phyloP scores from a whole-genome alignment of 306 rosid species.

The Corylus avellana region DNA sequence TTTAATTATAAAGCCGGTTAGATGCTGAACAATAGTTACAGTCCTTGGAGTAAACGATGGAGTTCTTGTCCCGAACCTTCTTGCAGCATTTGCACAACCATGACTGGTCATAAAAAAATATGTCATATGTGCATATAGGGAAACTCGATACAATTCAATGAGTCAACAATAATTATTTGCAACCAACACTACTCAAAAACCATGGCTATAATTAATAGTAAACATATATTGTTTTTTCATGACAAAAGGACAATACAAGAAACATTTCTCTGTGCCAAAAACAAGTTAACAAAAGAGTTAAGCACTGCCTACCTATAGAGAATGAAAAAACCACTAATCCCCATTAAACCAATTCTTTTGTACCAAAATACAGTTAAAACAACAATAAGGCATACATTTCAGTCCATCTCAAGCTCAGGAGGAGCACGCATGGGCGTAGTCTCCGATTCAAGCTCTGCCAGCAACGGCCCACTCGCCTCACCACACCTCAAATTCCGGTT shows the following conservation, averaged over 20 bases:
- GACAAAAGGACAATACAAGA: constrained; percentile 21
- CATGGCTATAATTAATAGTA: constrained; percentile 24
- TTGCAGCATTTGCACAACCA: background rate
- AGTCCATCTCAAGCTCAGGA: constrained; percentile 60
- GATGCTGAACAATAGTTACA: background rate
- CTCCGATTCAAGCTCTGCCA: constrained; percentile 46
- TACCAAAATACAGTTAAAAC: constrained; percentile 15
- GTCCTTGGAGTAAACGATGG: background rate
- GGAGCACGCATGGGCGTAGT: constrained; percentile 30
- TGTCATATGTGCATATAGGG: background rate
- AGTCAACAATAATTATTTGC: background rate
- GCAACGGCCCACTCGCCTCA: constrained; percentile 60
- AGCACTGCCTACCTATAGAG: constrained; percentile 29
- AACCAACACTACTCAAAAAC: constrained; percentile 21
- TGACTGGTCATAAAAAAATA: background rate
- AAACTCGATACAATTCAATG: constrained; percentile 1
- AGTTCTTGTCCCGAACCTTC: background rate
- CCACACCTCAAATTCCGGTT: constrained; percentile 40
- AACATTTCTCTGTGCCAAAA: constrained; percentile 14
- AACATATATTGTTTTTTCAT: constrained; percentile 9
- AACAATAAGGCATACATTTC: constrained; percentile 32
- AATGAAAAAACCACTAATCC: constrained; percentile 20
- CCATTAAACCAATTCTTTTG: constrained; percentile 23
- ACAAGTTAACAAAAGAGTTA: constrained; percentile 13
- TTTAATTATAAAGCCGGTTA: background rate